Evolutionary conservation across 805 yeast species (phyloP).

Genomic region (Hanseniaspora jakobsenii): DNA sequence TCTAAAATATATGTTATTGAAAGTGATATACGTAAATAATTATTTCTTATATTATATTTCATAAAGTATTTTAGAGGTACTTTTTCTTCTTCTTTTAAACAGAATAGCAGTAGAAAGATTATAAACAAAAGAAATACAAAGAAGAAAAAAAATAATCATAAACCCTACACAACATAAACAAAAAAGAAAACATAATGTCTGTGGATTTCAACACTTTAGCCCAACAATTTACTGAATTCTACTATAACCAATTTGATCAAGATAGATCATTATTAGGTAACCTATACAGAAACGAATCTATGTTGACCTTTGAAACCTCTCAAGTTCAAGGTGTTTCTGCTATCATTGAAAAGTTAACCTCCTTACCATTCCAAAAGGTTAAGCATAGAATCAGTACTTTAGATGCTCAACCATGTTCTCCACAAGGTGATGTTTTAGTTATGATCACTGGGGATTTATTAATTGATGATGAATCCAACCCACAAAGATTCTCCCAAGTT

Average conservation of each 20-base stretch:
- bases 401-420: constrained; percentile 96
- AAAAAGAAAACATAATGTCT: constrained; percentile 21
- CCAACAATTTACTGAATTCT: constrained; percentile 82
- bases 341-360: constrained; percentile 81
- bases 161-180: background rate
- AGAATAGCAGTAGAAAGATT: no score
- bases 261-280: constrained; percentile 88
- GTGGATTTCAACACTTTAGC: constrained; percentile 39
- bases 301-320: constrained; percentile 91
- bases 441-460: constrained; percentile 95
- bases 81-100: no score
- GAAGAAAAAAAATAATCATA: background rate
- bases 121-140: no score
- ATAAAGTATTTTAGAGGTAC: no score
- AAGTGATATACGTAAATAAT: no score
- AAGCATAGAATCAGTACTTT: constrained; percentile 86
- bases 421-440: constrained; percentile 82
- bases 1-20: no score
- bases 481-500: constrained; percentile 94
- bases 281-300: constrained; percentile 90
- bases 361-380: constrained; percentile 86
- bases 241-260: constrained; percentile 87
- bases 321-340: constrained; percentile 90
- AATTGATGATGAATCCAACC: constrained; percentile 82
- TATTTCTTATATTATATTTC: no score